Evolutionary conservation across 2,329 filamentous ascomycete genomes (phyloP), one percentile per base, ranked within the genome.

Genomic region (Huntiella bhutanensis): DNA sequence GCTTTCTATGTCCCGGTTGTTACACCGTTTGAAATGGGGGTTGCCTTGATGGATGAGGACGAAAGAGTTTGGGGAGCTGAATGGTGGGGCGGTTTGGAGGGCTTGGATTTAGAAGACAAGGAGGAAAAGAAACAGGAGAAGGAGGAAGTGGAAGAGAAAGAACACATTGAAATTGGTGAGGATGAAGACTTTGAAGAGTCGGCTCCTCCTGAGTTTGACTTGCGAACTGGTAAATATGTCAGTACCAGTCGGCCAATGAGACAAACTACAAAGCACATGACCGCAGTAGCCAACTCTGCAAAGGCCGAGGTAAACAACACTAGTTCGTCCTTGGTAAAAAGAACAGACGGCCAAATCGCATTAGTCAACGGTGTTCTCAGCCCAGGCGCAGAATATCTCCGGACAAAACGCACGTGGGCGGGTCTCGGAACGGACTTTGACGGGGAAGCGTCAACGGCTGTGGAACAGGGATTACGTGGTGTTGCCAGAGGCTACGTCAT

Each of bases 21-120:
- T 36, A 98, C 91, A n/a, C 88, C 88, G 0, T 96, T 92, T 59
- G 91, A 98, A 67, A 65, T 96, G 47, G 77, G 77, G 45, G 65
- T 94, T 41, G 83, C 84, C 3, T 62, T 98, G 51, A 69, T 75
- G 62, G 69, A 71, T 11, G 87, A 94, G 56, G 71, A 77, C 32
- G 75, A 80, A 56, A 72, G 88, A 49, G 66, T 87, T 1, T 95
- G 88, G 86, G 84, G 81, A 0, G 80, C 82, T 1, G 77, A 82
- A 54, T 96, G 91, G 91, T 81, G 80, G 64, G 84, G 80, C 6
- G 84, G 91, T 51, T 93, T 93, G 51, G 78, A 85, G 55, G 73
- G 70, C 16, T 62, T 92, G 12, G 65, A 80, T 41, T 63, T 69
- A 10, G 56, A 57, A 4, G 55, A 53, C 3, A 53, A 56, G 33